Conservation (phyloP, 805 yeast species). For the Cyberlindnera suaveolens region DNA sequence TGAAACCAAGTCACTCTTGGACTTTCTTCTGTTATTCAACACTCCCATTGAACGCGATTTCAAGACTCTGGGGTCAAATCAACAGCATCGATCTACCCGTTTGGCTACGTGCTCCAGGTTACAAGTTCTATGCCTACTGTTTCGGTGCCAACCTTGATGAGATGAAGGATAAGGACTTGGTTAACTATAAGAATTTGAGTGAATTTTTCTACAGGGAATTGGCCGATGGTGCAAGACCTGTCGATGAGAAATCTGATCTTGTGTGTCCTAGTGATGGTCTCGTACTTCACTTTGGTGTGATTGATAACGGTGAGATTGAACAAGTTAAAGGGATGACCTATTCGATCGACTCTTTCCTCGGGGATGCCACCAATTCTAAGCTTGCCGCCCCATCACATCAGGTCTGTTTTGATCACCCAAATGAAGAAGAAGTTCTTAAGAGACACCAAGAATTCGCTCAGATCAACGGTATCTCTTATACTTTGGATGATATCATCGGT, state of each 20-base stretch:
- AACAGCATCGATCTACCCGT: constrained; percentile 79
- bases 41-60: constrained; percentile 82
- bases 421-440: constrained; percentile 35
- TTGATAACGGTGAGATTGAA: constrained; percentile 81
- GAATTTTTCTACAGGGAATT: constrained; percentile 88
- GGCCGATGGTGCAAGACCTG: constrained; percentile 72
- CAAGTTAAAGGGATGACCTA: constrained; percentile 97
- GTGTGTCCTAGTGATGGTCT: constrained; percentile 94
- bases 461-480: constrained; percentile 65
- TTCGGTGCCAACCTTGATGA: constrained; percentile 91
- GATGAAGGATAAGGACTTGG: constrained; percentile 76
- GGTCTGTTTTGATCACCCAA: constrained; percentile 37
- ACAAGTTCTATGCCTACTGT: constrained; percentile 62
- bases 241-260: constrained; percentile 55
- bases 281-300: constrained; percentile 76
- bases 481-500: constrained; percentile 64
- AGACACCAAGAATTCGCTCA: constrained; percentile 73
- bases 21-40: constrained; percentile 83
- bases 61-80: constrained; percentile 92
- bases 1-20: constrained; percentile 76
- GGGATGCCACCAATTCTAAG: constrained; percentile 38
- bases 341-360: constrained; percentile 81
- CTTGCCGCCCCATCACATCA: constrained; percentile 52
- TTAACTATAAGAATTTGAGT: constrained; percentile 69
- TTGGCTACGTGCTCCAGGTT: constrained; percentile 84